Base-by-base conservation (phyloP, 164 flowering plant genomes). In the Kalanchoe fedtschenkoi region DNA sequence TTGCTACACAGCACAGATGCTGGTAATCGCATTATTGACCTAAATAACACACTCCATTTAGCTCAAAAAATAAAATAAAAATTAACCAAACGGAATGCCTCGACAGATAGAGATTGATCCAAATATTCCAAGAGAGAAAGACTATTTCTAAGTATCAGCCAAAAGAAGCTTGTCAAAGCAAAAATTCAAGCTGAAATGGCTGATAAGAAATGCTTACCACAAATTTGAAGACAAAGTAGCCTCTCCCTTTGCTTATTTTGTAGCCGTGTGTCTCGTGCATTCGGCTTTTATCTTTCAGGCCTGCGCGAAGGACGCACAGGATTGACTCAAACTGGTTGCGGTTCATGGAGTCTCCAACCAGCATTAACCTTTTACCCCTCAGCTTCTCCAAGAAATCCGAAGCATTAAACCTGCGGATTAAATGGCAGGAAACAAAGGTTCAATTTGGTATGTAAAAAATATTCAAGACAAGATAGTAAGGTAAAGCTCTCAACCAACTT, bases 261-360 rank as follows among this genome's bases (percentile, higher is more conserved):
- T 79, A 74, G 13, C 98, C 98, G 73, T 83, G 84, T 51, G 62
- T 69, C 69, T 89, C 97, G 68, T 76, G 80, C 96, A 93, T 88
- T 75, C 75, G 79, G 75, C 81, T 85, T 72, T 82, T 86, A 74
- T 93, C 65, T 11, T 72, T 54, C 30, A 93, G 73, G 30, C 88
- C 90, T 77, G 83, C 89, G 22, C 83, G 83, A 0, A 93, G 81
- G 62, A 93, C 77, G 73, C 98, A 93, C 21, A 93, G 75, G 15
- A 93, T 74, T 13, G 98, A 93, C 75, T 89, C 98, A 71, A 84
- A 93, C 80, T 89, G 96, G 70, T 89, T 93, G 4, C 98, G 77
- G 77, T 89, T 93, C 96, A 93, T 83, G 34, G 98, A 93, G 65
- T 93, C 98, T 59, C 98, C 98, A 63, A 93, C 89, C 44, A 89